Conservation (phyloP, 2,329 filamentous ascomycete species). For the Endothia cerciana region DNA sequence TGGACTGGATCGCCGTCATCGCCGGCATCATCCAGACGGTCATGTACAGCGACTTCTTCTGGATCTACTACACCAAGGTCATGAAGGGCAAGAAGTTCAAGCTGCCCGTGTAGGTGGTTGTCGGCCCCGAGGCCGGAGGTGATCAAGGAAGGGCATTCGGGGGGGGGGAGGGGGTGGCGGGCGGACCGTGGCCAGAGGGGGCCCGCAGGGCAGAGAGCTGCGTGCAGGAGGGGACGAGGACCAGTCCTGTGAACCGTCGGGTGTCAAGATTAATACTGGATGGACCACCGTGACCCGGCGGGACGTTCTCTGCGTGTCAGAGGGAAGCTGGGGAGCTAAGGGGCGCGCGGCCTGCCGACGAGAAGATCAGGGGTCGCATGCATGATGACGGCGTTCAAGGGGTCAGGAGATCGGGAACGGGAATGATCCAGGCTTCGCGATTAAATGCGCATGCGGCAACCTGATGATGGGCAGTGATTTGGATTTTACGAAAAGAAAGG, state of each 20-base stretch:
- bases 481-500: background rate
- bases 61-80: slow-evolving; percentile 98
- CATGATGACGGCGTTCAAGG: slow-evolving; percentile 30
- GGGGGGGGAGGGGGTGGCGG: too few relatives aligned
- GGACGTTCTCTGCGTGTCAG: slow-evolving; percentile 3
- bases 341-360: background rate
- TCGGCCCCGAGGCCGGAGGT: too few relatives aligned
- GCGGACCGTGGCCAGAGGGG: background rate
- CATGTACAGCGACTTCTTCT: slow-evolving; percentile 99
- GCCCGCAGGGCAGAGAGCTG: background rate
- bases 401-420: slow-evolving; percentile 13
- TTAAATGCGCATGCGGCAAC: slow-evolving; percentile 18
- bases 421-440: slow-evolving; percentile 9
- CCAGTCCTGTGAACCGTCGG: background rate
- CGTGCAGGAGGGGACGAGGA: background rate
- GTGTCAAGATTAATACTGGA: too few relatives aligned
- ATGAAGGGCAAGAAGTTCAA: slow-evolving; percentile 89
- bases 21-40: slow-evolving; percentile 93
- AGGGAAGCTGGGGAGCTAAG: background rate
- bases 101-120: slow-evolving; percentile 80
- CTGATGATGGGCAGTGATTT: background rate
- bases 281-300: background rate
- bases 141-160: background rate
- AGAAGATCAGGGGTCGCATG: slow-evolving; percentile 21
- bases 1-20: slow-evolving; percentile 84